Evolutionary conservation across 2,329 filamentous ascomycete genomes (phyloP).

Genomic region (Emmonsiellopsis sp.): DNA sequence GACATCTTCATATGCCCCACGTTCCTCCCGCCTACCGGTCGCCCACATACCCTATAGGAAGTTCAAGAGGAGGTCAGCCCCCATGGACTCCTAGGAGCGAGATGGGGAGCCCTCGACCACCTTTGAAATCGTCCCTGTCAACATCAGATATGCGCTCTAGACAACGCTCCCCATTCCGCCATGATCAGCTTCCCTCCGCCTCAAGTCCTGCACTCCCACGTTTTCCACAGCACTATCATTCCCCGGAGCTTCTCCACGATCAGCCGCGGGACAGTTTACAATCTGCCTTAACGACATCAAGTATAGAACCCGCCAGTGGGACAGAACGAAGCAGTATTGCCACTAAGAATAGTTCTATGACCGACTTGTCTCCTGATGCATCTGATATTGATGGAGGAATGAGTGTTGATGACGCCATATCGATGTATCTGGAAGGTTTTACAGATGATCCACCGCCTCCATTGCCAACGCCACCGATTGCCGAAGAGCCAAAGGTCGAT

Average conservation of each 20-base stretch:
- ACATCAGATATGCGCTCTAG: constrained; percentile 22
- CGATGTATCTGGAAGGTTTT: constrained; percentile 52
- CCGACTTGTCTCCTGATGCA: constrained; percentile 48
- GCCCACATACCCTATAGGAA: not conserved
- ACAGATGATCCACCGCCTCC: constrained; percentile 24
- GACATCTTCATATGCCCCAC: not conserved
- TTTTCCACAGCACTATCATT: constrained; percentile 16
- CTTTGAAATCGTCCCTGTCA: constrained; percentile 21
- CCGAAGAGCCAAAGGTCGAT: not conserved
- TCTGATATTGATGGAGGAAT: constrained; percentile 50
- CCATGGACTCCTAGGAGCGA: not conserved
- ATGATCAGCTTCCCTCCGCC: constrained; percentile 2
- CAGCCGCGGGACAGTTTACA: constrained; percentile 47
- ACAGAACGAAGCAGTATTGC: constrained; percentile 76
- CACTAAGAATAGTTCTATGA: constrained; percentile 69
- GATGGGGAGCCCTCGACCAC: not conserved
- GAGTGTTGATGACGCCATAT: constrained; percentile 53
- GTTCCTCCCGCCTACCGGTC: constrained; percentile 2
- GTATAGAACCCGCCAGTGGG: constrained; percentile 46
- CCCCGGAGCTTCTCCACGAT: constrained; percentile 23
- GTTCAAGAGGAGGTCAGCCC: not conserved
- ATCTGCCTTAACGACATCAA: constrained; percentile 53
- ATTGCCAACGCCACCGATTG: constrained; percentile 6
- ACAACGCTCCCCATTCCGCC: constrained; percentile 11
- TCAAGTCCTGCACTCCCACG: constrained; percentile 17